Conservation (phyloP, 768 basidiomycete species). For the Podaxis sp. region DNA sequence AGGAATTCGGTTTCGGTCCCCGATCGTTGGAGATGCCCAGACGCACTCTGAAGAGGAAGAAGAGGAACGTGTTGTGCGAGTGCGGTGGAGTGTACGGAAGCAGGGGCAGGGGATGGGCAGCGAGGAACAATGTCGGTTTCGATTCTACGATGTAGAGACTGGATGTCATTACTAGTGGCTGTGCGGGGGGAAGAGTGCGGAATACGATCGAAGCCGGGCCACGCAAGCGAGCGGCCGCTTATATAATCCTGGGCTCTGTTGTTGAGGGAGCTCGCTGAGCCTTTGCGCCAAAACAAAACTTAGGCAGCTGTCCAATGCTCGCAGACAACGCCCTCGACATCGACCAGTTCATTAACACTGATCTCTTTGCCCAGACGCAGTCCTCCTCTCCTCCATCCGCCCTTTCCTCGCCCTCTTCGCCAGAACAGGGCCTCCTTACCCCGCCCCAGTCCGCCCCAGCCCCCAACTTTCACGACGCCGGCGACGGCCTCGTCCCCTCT, state of each 20-base stretch:
- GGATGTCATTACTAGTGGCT: not conserved
- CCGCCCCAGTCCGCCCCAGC: conserved; percentile 36
- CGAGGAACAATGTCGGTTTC: not conserved
- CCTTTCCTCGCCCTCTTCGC: conserved; percentile 41
- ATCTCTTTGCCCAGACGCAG: conserved; percentile 43
- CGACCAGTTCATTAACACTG: conserved; percentile 65
- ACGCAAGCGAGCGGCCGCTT: conserved; percentile 5
- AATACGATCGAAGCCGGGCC: not conserved
- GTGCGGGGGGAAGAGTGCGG: not conserved
- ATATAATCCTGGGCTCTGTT: not conserved
- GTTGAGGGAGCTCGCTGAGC: too few relatives aligned
- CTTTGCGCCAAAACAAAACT: not conserved
- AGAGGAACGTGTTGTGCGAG: not conserved
- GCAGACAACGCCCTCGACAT: conserved; percentile 28
- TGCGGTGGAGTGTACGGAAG: not conserved
- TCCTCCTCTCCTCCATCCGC: conserved; percentile 21
- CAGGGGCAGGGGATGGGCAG: not conserved
- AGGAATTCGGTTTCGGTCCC: not conserved
- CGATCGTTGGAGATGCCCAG: not conserved
- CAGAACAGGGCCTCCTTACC: conserved; percentile 38
- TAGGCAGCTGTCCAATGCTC: not conserved
- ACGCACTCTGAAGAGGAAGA: not conserved
- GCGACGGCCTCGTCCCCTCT: conserved; percentile 25
- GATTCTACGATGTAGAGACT: not conserved
- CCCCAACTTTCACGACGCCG: conserved; percentile 31